Conservation (phyloP, 805 yeast genomes). For the Sungouiozyma ichnusensis region DNA sequence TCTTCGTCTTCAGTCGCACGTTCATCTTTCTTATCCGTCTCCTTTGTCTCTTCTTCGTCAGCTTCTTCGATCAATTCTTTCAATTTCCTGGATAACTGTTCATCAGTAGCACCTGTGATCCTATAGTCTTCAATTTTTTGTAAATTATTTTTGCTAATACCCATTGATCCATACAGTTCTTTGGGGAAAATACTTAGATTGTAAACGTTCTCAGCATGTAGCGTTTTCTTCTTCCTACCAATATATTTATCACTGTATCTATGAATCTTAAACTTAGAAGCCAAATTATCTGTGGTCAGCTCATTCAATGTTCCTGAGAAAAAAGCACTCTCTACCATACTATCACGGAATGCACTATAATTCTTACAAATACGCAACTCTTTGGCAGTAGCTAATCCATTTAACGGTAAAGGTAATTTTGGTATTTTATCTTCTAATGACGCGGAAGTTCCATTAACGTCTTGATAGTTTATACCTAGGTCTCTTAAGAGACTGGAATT, state of each 20-base stretch:
- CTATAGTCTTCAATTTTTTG: conserved; percentile 31
- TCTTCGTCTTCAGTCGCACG: conserved; percentile 45
- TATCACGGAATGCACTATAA: conserved; percentile 39
- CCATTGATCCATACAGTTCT: conserved; percentile 67
- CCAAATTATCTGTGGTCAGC: conserved; percentile 39
- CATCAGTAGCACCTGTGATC: neutral
- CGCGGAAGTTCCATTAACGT: conserved; percentile 33
- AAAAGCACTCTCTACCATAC: conserved; percentile 54
- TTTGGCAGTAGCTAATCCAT: conserved; percentile 38
- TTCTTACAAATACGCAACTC: conserved; percentile 48
- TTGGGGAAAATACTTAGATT: conserved; percentile 60
- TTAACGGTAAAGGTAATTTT: conserved; percentile 47
- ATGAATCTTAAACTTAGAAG: conserved; percentile 43
- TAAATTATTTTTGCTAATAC: conserved; percentile 45
- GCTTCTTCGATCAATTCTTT: conserved; percentile 40
- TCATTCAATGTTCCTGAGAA: conserved; percentile 43
- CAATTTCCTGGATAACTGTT: conserved; percentile 33
- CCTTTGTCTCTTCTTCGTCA: conserved; percentile 31
- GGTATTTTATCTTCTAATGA: conserved; percentile 31
- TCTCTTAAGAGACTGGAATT: neutral
- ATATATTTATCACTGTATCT: conserved; percentile 75
- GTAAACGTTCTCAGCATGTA: conserved; percentile 72
- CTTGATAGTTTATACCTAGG: conserved; percentile 57
- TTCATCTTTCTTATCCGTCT: conserved; percentile 12
- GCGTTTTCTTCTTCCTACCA: conserved; percentile 35